Conservation (phyloP, 768 basidiomycete species). For the Suillus plorans region DNA sequence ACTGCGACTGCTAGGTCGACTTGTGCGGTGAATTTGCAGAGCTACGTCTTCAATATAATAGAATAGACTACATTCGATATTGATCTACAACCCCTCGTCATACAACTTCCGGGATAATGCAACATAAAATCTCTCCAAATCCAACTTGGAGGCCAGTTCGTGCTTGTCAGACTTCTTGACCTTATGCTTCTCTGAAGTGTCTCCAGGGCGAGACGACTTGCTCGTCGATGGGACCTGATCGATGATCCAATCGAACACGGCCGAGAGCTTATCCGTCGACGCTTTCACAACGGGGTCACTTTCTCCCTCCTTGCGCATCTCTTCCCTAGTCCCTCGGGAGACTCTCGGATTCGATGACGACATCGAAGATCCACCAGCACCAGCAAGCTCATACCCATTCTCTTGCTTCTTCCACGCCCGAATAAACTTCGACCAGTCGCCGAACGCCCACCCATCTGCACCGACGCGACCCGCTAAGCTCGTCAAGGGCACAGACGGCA, state of each 20-base stretch:
- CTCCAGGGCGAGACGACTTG: conserved; percentile 15
- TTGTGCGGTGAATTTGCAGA: not conserved
- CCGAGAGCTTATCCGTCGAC: conserved; percentile 71
- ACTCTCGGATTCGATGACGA: conserved; percentile 9
- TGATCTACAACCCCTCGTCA: conserved; percentile 76
- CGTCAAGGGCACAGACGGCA: conserved; percentile 49
- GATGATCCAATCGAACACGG: conserved; percentile 77
- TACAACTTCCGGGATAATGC: conserved; percentile 88
- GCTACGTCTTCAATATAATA: not conserved
- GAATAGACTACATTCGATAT: conserved; percentile 17
- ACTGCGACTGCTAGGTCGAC: not conserved
- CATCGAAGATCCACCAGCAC: conserved; percentile 13
- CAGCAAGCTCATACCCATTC: conserved; percentile 34
- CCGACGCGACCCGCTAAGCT: conserved; percentile 30
- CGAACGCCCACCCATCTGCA: conserved; percentile 45
- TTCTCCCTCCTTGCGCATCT: conserved; percentile 28
- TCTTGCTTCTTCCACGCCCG: conserved; percentile 61
- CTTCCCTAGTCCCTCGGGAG: conserved; percentile 16
- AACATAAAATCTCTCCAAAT: conserved; percentile 88
- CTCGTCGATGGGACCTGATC: conserved; percentile 57
- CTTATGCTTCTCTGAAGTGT: conserved; percentile 21
- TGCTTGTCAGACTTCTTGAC: conserved; percentile 33
- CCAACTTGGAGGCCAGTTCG: conserved; percentile 65
- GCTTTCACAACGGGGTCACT: conserved; percentile 60
- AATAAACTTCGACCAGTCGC: conserved; percentile 64